Percentiles rank a stretch among this genome's conserved stretches.
phyloP scores from a whole-genome alignment of 2,329 filamentous ascomycete species.

The Thelonectria discophora region DNA sequence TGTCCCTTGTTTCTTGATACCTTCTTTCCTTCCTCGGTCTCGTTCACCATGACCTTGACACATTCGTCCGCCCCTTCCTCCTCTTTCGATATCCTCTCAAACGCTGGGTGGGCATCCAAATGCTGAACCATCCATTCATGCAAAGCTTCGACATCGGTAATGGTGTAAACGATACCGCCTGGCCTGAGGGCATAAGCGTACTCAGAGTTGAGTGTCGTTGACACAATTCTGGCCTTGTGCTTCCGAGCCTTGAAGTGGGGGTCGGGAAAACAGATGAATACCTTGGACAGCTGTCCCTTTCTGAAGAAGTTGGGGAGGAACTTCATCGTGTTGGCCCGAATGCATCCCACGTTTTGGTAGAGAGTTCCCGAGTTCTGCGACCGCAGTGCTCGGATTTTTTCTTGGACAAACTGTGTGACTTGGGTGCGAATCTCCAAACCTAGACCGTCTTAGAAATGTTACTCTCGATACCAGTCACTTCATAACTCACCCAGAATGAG shows the following conservation, averaged over 20 bases:
- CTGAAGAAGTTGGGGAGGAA: slow-evolving; percentile 98
- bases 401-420: slow-evolving; percentile 89
- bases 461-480: not conserved
- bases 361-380: slow-evolving; percentile 64
- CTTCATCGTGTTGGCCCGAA: slow-evolving; percentile 98
- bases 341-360: slow-evolving; percentile 88
- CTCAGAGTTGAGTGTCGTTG: slow-evolving; percentile 85
- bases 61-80: slow-evolving; percentile 76
- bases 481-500: slow-evolving; percentile 76
- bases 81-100: slow-evolving; percentile 75
- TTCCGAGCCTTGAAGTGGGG: slow-evolving; percentile 98
- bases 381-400: slow-evolving; percentile 84
- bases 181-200: slow-evolving; percentile 89
- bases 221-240: slow-evolving; percentile 96
- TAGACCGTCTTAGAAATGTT: slow-evolving; percentile 45
- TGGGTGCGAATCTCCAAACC: slow-evolving; percentile 92
- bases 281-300: slow-evolving; percentile 81
- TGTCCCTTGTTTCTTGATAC: slow-evolving; percentile 88
- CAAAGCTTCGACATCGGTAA: slow-evolving; percentile 95
- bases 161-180: slow-evolving; percentile 91
- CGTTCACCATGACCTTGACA: slow-evolving; percentile 77
- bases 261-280: slow-evolving; percentile 98
- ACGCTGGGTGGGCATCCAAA: slow-evolving; percentile 79
- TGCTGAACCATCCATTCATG: slow-evolving; percentile 94
- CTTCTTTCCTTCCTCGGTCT: slow-evolving; percentile 98